phyloP scores from a whole-genome alignment of 345 rosid species.

The Corymbia maculata region DNA sequence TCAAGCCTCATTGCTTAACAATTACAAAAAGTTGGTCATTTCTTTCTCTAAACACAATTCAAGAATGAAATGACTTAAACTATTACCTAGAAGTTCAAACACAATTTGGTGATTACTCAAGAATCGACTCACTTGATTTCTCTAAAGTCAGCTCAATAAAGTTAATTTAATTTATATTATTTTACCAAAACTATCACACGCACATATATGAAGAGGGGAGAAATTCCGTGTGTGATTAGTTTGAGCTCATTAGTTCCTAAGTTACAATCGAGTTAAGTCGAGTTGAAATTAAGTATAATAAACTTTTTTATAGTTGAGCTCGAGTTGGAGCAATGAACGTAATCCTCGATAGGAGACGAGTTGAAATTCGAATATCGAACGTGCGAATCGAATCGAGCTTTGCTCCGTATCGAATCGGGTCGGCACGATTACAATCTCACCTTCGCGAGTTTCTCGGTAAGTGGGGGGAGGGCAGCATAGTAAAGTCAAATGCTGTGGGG shows the following conservation, averaged over 20 bases:
- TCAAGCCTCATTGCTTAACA: neutral
- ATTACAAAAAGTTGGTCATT: neutral
- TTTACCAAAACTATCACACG: neutral
- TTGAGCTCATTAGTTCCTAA: accelerated
- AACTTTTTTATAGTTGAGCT: accelerated
- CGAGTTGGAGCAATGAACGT: accelerated
- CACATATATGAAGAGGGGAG: accelerated
- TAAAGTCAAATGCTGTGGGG: neutral
- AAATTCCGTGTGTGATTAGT: neutral
- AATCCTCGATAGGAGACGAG: neutral
- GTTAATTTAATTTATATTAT: neutral
- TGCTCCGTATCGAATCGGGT: accelerated
- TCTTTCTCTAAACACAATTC: accelerated
- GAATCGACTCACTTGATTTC: neutral
- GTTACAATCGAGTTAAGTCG: accelerated
- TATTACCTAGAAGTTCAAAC: accelerated
- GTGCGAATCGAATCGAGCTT: neutral
- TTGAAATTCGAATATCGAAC: neutral
- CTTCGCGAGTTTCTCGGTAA: neutral
- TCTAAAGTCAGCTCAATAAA: neutral
- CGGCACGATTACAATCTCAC: neutral
- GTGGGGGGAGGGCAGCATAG: neutral
- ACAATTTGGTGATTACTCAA: neutral
- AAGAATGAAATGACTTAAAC: neutral
- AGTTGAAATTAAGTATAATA: accelerated